Conservation (phyloP, 2,329 filamentous ascomycete genomes). For the Torrubiella hemipterigena region DNA sequence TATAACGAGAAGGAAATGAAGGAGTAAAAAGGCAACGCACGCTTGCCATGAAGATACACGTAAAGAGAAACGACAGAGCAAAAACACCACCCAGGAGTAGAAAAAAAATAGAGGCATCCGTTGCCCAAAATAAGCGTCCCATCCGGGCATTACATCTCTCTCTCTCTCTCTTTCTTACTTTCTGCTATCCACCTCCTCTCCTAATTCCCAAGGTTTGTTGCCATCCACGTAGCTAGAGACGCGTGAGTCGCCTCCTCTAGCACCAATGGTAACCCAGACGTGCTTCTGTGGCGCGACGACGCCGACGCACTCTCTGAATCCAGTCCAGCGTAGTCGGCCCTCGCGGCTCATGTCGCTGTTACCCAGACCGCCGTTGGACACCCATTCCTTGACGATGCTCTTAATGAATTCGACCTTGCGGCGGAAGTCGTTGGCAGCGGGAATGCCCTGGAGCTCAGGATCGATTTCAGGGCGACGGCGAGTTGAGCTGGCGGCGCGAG, state of each 20-base stretch:
- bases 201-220: constrained; percentile 37
- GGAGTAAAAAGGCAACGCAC: too few relatives aligned
- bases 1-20: too few relatives aligned
- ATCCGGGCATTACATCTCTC: too few relatives aligned
- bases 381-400: constrained; percentile 59
- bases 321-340: constrained; percentile 44
- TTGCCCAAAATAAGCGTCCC: too few relatives aligned
- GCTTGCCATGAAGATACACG: too few relatives aligned
- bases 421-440: constrained; percentile 60
- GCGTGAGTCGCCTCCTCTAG: constrained; percentile 45
- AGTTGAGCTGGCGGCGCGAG: constrained; percentile 28
- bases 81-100: too few relatives aligned
- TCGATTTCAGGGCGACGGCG: constrained; percentile 49
- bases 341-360: constrained; percentile 48
- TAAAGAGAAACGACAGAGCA: too few relatives aligned
- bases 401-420: constrained; percentile 64
- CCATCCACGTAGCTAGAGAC: constrained; percentile 44
- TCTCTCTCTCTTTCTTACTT: too few relatives aligned
- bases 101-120: too few relatives aligned
- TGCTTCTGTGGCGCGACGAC: constrained; percentile 45
- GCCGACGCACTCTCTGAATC: constrained; percentile 41
- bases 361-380: constrained; percentile 55
- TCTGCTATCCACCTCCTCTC: constrained; percentile 38
- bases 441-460: constrained; percentile 49
- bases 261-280: constrained; percentile 58